Conservation (phyloP, 495 filamentous ascomycete species). For the Parathielavia hyrcaniae region DNA sequence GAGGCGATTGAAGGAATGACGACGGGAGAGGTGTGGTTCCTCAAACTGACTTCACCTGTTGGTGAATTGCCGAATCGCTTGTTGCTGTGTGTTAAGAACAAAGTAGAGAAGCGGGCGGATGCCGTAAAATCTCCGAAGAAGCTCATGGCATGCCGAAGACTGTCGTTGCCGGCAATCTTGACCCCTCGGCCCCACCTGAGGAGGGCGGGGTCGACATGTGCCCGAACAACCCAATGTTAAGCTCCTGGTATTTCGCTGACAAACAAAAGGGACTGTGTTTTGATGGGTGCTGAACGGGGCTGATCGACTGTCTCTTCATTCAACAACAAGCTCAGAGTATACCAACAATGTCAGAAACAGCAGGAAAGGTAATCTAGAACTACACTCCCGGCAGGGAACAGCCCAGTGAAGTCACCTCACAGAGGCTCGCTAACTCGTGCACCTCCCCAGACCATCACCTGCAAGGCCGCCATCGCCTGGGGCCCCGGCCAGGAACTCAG, state of each 20-base stretch:
- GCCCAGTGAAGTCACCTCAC: not conserved
- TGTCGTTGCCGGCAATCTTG: conserved; percentile 11
- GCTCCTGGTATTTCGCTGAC: not conserved
- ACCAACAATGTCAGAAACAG: conserved; percentile 42
- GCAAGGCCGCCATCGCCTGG: conserved; percentile 93
- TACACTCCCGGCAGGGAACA: not conserved
- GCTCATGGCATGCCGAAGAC: not conserved
- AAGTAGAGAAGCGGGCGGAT: conserved; percentile 13
- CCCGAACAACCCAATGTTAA: not conserved
- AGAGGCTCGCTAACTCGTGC: not conserved
- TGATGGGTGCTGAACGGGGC: not conserved
- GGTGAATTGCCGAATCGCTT: conserved; percentile 22
- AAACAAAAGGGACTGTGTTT: conserved; percentile 1
- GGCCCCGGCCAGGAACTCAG: conserved; percentile 82
- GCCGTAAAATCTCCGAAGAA: conserved; percentile 33
- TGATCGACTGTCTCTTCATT: not conserved
- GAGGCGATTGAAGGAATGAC: too few species aligned
- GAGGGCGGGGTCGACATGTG: conserved; percentile 16
- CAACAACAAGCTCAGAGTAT: not conserved
- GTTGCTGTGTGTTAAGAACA: too few species aligned
- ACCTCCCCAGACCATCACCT: conserved; percentile 43
- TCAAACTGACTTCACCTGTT: too few species aligned
- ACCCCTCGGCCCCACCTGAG: conserved; percentile 14
- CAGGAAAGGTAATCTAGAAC: conserved; percentile 39
- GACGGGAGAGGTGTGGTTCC: too few species aligned